Percentiles rank a stretch among this genome's conserved stretches.
Evolutionary conservation across 352 stramenopile genomes (phyloP).

Genomic region (Phytophthora macrochlamydospora): DNA sequence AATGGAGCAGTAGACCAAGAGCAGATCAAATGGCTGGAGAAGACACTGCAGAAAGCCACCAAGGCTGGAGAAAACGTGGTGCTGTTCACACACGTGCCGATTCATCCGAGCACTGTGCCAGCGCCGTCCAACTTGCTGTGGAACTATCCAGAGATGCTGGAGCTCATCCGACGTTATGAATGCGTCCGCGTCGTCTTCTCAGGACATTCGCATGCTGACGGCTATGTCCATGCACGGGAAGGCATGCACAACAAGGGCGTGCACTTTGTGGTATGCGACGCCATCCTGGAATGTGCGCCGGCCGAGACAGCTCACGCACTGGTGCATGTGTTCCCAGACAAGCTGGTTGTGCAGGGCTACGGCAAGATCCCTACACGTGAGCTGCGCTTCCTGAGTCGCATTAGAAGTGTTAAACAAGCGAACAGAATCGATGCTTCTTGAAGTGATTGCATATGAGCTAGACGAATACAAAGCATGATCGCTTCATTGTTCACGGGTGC

Average conservation of each 20-base stretch:
- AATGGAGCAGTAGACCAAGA: conserved; percentile 68
- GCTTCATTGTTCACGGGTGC: conserved; percentile 26
- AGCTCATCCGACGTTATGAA: conserved; percentile 39
- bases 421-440: conserved; percentile 10
- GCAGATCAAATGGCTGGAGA: conserved; percentile 67
- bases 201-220: conserved; percentile 70
- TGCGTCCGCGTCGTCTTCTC: conserved; percentile 75
- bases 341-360: conserved; percentile 56
- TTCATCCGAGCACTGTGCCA: conserved; percentile 51
- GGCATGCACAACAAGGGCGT: conserved; percentile 47
- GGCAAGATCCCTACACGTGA: conserved; percentile 67
- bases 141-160: conserved; percentile 79
- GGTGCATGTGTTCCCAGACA: conserved; percentile 62
- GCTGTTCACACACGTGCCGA: conserved; percentile 76
- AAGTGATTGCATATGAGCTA: conserved; percentile 5
- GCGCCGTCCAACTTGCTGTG: conserved; percentile 60
- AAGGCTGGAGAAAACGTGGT: conserved; percentile 55
- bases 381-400: conserved; percentile 39
- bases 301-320: conserved; percentile 64
- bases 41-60: conserved; percentile 37
- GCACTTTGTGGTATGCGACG: conserved; percentile 74
- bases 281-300: conserved; percentile 69
- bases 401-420: conserved; percentile 7
- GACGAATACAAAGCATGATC: too few relatives aligned
- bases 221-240: conserved; percentile 46